A percentile compares a stretch with the other conserved stretches of the same genome.
These are phyloP conservation scores for Hypoxylon sp. DNA, from an alignment of 2,329 filamentous ascomycete genomes.

Conservation along the genomic window DNA sequence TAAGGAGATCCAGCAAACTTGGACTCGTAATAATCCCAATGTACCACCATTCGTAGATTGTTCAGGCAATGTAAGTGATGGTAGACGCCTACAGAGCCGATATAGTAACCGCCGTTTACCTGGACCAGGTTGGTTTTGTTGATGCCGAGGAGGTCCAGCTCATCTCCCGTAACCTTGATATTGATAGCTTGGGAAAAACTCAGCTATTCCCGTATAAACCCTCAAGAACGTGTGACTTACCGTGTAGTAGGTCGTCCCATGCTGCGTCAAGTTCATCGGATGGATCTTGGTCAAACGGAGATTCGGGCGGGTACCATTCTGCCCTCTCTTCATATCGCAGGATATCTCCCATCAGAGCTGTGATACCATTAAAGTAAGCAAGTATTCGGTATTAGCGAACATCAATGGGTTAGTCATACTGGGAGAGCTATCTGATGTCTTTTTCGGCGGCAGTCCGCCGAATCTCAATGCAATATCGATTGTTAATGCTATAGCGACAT, in stretches of 20 bases:
- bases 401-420: neutral
- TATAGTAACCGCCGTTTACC: conserved; percentile 41
- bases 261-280: conserved; percentile 30
- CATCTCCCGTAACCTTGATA: conserved; percentile 29
- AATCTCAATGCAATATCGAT: conserved; percentile 17
- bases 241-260: conserved; percentile 26
- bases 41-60: conserved; percentile 36
- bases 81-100: conserved; percentile 38
- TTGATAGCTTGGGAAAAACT: conserved; percentile 30
- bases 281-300: conserved; percentile 19
- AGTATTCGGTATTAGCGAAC: neutral
- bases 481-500: conserved; percentile 26
- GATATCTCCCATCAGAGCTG: conserved; percentile 17
- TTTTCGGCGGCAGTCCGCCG: neutral
- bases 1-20: conserved; percentile 17
- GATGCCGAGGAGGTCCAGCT: conserved; percentile 22
- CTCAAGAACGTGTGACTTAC: neutral
- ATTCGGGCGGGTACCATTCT: conserved; percentile 21
- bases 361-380: conserved; percentile 8
- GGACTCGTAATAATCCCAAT: conserved; percentile 40
- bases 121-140: conserved; percentile 43
- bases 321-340: conserved; percentile 24
- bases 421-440: neutral
- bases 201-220: neutral
- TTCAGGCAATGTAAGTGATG: conserved; percentile 43